phyloP scores from a whole-genome alignment of 768 basidiomycete genomes.

The Tephrocybe sp. region DNA sequence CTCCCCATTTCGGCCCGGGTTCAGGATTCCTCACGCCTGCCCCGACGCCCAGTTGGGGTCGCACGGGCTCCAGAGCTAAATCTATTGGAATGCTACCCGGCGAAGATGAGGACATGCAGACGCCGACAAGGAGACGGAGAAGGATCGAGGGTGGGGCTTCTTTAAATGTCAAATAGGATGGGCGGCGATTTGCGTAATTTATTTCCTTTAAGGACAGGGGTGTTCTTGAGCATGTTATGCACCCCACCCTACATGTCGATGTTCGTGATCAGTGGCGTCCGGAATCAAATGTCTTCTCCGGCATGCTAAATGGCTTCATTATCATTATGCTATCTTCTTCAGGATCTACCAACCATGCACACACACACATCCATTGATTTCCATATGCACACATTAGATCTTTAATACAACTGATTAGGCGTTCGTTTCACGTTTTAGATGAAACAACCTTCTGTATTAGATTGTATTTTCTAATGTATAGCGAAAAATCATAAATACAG shows the following conservation, averaged over 20 bases:
- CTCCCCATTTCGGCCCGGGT: constrained; percentile 38
- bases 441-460: background rate
- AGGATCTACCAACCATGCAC: background rate
- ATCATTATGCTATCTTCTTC: constrained; percentile 1
- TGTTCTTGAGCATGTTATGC: background rate
- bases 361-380: background rate
- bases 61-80: constrained; percentile 36
- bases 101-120: constrained; percentile 40
- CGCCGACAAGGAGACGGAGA: constrained; percentile 49
- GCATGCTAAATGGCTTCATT: background rate
- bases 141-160: constrained; percentile 49
- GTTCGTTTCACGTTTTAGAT: background rate
- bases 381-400: background rate
- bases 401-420: background rate
- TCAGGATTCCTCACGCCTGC: constrained; percentile 46
- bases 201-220: background rate
- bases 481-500: no score
- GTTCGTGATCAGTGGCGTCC: background rate
- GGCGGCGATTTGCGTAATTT: background rate
- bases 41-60: constrained; percentile 45
- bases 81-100: constrained; percentile 6
- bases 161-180: constrained; percentile 52
- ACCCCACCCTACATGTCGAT: background rate
- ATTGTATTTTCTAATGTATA: no score
- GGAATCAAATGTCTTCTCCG: background rate